phyloP scores from a whole-genome alignment of 176 grass and related monocot genomes.

The Triticum turgidum region DNA sequence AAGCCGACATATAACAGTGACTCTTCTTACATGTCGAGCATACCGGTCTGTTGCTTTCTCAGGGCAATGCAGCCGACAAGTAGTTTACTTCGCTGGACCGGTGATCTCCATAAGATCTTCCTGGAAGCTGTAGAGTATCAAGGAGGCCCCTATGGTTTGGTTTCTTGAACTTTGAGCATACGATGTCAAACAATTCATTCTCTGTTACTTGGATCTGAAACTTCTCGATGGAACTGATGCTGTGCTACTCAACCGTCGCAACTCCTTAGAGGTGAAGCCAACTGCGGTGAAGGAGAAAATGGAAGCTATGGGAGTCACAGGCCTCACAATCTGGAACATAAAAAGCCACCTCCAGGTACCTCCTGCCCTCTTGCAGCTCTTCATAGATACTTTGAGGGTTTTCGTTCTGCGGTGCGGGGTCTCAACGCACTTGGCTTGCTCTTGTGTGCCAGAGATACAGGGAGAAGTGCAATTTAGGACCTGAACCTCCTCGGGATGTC shows the following conservation, averaged over 20 bases:
- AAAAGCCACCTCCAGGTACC: conserved; percentile 57
- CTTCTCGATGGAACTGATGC: conserved; percentile 5
- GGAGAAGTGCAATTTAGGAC: conserved; percentile 6
- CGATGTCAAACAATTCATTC: neutral
- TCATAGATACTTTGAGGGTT: neutral
- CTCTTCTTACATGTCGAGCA: conserved; percentile 31
- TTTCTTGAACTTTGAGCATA: conserved; percentile 10
- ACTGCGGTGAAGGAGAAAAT: conserved; percentile 34
- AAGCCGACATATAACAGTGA: conserved; percentile 4
- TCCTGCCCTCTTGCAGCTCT: neutral
- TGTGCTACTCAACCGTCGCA: neutral
- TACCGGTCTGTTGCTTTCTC: conserved; percentile 7
- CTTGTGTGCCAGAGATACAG: conserved; percentile 33
- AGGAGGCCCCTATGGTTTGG: conserved; percentile 52
- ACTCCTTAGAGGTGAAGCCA: conserved; percentile 49
- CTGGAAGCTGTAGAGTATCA: conserved; percentile 32
- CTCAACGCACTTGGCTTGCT: neutral
- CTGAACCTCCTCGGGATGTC: neutral
- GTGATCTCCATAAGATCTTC: conserved; percentile 48
- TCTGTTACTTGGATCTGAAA: neutral
- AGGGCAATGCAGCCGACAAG: conserved; percentile 27
- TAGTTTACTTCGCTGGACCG: conserved; percentile 23
- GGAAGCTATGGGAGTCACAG: conserved; percentile 44
- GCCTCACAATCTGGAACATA: conserved; percentile 34
- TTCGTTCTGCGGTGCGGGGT: neutral